A percentile compares a stretch with the other conserved stretches of the same genome.
phyloP scores from a whole-genome alignment of 2,329 filamentous ascomycete species.

The Thielaviopsis euricoi region DNA sequence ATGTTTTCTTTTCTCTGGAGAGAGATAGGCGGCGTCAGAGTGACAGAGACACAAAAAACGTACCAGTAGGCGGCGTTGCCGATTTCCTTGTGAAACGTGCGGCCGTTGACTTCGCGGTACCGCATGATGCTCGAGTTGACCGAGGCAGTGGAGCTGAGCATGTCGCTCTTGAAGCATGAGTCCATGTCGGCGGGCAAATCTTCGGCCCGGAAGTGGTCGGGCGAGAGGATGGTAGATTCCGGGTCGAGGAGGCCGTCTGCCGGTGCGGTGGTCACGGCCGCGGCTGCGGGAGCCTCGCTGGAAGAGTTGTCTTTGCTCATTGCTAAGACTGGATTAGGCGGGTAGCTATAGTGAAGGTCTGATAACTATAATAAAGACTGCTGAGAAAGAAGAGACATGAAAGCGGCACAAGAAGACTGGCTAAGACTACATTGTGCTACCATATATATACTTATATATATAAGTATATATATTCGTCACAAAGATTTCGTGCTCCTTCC shows the following conservation, averaged over 20 bases:
- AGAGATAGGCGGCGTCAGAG: too few species aligned
- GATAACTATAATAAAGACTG: too few species aligned
- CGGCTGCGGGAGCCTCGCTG: neutral
- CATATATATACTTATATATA: too few species aligned
- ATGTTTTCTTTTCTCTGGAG: too few species aligned
- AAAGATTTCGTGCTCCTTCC: too few species aligned
- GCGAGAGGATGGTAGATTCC: neutral
- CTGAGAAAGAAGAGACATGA: too few species aligned
- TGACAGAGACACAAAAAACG: neutral
- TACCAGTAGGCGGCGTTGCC: slow-evolving; percentile 17
- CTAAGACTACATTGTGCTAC: too few species aligned
- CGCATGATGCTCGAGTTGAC: slow-evolving; percentile 17
- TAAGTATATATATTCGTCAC: too few species aligned
- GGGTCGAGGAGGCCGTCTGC: neutral
- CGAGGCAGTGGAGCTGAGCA: slow-evolving; percentile 15
- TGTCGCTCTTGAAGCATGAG: neutral
- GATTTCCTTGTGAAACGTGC: slow-evolving; percentile 18
- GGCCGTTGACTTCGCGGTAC: slow-evolving; percentile 18
- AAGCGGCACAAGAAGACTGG: too few species aligned
- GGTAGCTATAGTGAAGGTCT: too few species aligned
- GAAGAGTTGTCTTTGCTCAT: neutral
- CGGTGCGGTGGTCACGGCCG: too few species aligned
- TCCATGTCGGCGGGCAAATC: neutral
- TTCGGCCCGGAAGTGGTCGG: neutral
- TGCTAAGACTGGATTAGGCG: too few species aligned